Base-by-base conservation (phyloP, 2,329 filamentous ascomycete species). In the Bipolaris oryzae region DNA sequence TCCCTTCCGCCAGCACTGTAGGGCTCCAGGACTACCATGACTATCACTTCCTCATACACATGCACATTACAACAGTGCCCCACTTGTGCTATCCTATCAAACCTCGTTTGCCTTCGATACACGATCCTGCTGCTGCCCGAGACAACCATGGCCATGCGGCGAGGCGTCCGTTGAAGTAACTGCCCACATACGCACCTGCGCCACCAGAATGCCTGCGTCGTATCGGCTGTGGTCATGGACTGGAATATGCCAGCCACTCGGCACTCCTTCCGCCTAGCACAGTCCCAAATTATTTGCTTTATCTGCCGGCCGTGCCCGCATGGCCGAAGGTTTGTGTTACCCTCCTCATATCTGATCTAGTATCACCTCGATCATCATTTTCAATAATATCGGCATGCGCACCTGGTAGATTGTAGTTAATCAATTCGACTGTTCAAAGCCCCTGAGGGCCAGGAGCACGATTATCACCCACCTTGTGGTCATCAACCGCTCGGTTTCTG, bases 371-470 rank as follows among this genome's bases (percentile, higher is more conserved):
- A 69, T 54, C 49, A 70, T 67, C 63, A 65, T 58, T 59, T 56
- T 57, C 62, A 58, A 69, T 69, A 70, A 59, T 70, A 69, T 69
- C 68, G 61, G 58, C 60, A 66, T 63, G 63, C 69, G 70, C 68
- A 66, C 64, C 62, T 64, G 65, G 55, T 67, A 51, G 31, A 44
- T 59, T 46, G 37, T 46, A 51, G 55, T 63, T 65, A 63, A 68
- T 62, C 58, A 61, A 70, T 57, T 13, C 61, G 55, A 58, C 49
- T 53, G 55, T 43, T 35, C 56, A 54, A 43, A 58, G 31, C 51
- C 60, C 63, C 45, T 33, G 60, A 55, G 59, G 59, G 63, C 43
- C 57, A 50, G 64, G 58, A 57, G 50, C 55, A 47, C 57, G 62
- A 44, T 61, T 68, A 70, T 68, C 62, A 61, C 64, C 51, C 70